Percentiles rank a stretch among this genome's conserved stretches.
phyloP scores from a whole-genome alignment of 352 stramenopile genomes.

The Phytophthora melonis region DNA sequence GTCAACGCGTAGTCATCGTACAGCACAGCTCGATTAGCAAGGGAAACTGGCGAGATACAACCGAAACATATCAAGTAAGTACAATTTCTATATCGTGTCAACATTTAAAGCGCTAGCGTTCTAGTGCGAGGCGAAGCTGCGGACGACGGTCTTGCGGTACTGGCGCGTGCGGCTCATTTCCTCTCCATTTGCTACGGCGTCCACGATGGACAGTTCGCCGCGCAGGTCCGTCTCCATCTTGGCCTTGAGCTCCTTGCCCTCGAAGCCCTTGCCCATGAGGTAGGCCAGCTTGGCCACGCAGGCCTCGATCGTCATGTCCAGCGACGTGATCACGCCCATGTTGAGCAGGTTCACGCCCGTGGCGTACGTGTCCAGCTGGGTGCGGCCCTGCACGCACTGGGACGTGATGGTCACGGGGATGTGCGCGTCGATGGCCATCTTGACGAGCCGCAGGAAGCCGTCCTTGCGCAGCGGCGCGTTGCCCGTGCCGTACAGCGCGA shows the following conservation, averaged over 20 bases:
- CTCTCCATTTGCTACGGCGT: slow-evolving; percentile 68
- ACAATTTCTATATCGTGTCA: slow-evolving; percentile 39
- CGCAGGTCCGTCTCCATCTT: slow-evolving; percentile 90
- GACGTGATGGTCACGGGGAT: slow-evolving; percentile 95
- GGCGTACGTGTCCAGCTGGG: slow-evolving; percentile 94
- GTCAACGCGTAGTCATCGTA: no score
- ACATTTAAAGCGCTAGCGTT: slow-evolving; percentile 24
- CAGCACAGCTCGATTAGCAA: not conserved
- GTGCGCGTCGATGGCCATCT: slow-evolving; percentile 71
- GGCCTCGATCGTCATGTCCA: slow-evolving; percentile 97
- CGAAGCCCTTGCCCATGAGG: slow-evolving; percentile 92
- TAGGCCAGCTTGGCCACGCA: slow-evolving; percentile 95
- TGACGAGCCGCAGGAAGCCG: slow-evolving; percentile 89
- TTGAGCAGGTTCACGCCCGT: slow-evolving; percentile 90
- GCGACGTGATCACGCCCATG: slow-evolving; percentile 94
- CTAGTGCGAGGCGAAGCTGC: slow-evolving; percentile 77
- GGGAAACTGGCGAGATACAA: not conserved
- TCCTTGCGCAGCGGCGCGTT: slow-evolving; percentile 94
- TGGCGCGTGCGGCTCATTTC: slow-evolving; percentile 71
- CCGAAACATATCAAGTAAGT: slow-evolving; percentile 14
- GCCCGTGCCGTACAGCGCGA: slow-evolving; percentile 97
- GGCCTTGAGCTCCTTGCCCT: slow-evolving; percentile 64
- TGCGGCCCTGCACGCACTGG: slow-evolving; percentile 94
- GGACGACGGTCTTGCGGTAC: slow-evolving; percentile 82
- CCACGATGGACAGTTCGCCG: slow-evolving; percentile 81